Base-by-base conservation (phyloP, 2,329 filamentous ascomycete genomes). In the Mollisiaceae sp. region DNA sequence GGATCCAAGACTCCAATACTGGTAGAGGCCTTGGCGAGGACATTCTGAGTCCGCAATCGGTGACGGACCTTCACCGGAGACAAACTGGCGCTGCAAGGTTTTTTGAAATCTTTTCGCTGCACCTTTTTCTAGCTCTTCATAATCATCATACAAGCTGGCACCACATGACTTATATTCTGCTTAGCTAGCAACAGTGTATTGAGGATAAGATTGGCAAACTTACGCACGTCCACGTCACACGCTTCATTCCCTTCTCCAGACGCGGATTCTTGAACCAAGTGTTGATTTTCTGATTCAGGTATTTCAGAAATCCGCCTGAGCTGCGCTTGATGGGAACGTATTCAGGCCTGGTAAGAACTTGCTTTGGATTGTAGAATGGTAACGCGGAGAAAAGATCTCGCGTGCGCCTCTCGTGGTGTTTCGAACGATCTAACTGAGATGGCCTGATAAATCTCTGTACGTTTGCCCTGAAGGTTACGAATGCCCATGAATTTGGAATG, bases 131-230 rank as follows among this genome's bases (percentile, higher is more conserved):
- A 32, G 5, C 24, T 45, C 39, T 18, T 59, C 20, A 24, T 59
- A 59, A n/a, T 59, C 39, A 43, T 59, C 39, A 32, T 59, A 59
- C 56, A 59, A 6, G 8, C 12, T 41, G 18, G 20, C 15, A 15
- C 56, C 39, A 22, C 39, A 59, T 12, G 56, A 24, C 56, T 59
- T 24, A 24, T n/a, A 32, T 27, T 47, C 43, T 47, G 11, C 6
- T 54, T 32, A 27, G 14, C 11, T 54, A 24, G 20, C 2, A 50
- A 11, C 6, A 8, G 1, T 4, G 8, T 9, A 9, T 3, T 9
- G 8, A n/a, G 4, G 45, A 11, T 6, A 6, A 2, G 20, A 22
- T 11, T n/a, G n/a, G 3, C n/a, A 50, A 20, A 50, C n/a, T 50
- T 50, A 50, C 45, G 24, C 45, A 50, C 11, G 45, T 50, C 45